These are phyloP conservation scores for Aristolochia californica DNA, from an alignment of 164 flowering plant genomes.

Conservation along the genomic window DNA sequence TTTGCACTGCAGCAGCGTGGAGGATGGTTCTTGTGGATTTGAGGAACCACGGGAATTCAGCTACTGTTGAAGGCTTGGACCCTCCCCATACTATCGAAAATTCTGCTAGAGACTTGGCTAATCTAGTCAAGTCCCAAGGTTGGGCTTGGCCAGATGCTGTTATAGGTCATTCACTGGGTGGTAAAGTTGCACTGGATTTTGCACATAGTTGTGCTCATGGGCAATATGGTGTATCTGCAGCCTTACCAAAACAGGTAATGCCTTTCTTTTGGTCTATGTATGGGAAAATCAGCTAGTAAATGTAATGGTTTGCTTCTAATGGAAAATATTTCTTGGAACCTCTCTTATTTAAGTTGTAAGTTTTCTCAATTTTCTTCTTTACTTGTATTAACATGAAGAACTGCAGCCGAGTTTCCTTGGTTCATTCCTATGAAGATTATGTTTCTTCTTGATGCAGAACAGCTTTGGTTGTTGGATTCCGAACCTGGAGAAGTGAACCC, in stretches of 20 bases:
- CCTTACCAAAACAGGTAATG: slow-evolving; percentile 64
- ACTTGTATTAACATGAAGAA: background rate
- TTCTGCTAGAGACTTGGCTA: slow-evolving; percentile 79
- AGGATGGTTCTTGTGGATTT: slow-evolving; percentile 85
- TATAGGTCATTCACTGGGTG: slow-evolving; percentile 94
- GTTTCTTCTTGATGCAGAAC: slow-evolving; percentile 54
- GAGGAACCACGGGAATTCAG: slow-evolving; percentile 88
- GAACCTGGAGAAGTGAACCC: slow-evolving; percentile 69
- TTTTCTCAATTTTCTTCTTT: background rate
- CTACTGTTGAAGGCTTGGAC: slow-evolving; percentile 38
- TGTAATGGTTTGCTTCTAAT: background rate
- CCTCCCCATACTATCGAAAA: slow-evolving; percentile 78
- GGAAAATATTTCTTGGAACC: background rate
- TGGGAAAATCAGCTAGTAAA: background rate
- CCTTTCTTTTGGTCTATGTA: background rate
- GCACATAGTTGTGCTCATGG: slow-evolving; percentile 60
- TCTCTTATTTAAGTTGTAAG: no score
- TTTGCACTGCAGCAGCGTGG: slow-evolving; percentile 25
- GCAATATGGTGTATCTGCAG: slow-evolving; percentile 51
- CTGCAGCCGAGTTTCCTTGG: background rate
- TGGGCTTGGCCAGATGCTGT: slow-evolving; percentile 97
- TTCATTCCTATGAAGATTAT: background rate
- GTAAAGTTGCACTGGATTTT: slow-evolving; percentile 77
- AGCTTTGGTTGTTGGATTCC: slow-evolving; percentile 95
- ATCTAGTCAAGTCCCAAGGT: slow-evolving; percentile 47